Conservation (phyloP, 495 filamentous ascomycete species). For the Neurospora sp. region DNA sequence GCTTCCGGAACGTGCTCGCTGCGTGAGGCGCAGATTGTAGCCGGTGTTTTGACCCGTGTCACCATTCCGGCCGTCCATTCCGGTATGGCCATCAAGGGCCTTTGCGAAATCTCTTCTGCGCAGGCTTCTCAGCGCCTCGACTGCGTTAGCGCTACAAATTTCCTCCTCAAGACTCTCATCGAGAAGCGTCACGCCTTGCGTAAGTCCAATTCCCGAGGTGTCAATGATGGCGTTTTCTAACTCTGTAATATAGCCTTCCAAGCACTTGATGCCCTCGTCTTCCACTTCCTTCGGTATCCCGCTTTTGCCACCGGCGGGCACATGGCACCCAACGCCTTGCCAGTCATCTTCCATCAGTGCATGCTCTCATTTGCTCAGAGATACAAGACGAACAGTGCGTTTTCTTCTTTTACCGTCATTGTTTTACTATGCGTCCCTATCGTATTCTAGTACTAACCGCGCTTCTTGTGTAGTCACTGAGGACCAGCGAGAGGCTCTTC, state of each 20-base stretch:
- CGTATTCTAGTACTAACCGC: background rate
- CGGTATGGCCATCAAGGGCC: slow-evolving; percentile 76
- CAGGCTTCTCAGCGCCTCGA: slow-evolving; percentile 63
- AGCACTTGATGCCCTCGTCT: slow-evolving; percentile 87
- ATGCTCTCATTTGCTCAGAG: slow-evolving; percentile 85
- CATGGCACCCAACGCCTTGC: slow-evolving; percentile 16
- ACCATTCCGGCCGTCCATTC: slow-evolving; percentile 81
- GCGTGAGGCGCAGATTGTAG: slow-evolving; percentile 83
- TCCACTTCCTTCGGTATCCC: slow-evolving; percentile 92
- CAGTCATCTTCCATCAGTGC: slow-evolving; percentile 81
- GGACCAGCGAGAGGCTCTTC: slow-evolving; percentile 81
- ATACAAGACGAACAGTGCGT: slow-evolving; percentile 73
- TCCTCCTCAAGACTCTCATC: slow-evolving; percentile 82
- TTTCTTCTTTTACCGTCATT: background rate
- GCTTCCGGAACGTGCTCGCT: slow-evolving; percentile 69
- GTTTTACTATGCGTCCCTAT: background rate
- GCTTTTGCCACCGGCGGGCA: slow-evolving; percentile 17
- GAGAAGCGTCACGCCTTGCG: slow-evolving; percentile 97
- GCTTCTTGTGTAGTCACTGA: slow-evolving; percentile 14
- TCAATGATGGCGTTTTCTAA: background rate
- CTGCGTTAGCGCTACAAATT: slow-evolving; percentile 74
- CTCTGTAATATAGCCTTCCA: slow-evolving; percentile 46
- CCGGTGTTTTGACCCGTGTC: slow-evolving; percentile 68
- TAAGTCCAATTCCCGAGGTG: slow-evolving; percentile 2
- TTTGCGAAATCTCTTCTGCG: slow-evolving; percentile 89